phyloP scores from a whole-genome alignment of 805 yeast genomes.

The Barnettozyma pratensis region DNA sequence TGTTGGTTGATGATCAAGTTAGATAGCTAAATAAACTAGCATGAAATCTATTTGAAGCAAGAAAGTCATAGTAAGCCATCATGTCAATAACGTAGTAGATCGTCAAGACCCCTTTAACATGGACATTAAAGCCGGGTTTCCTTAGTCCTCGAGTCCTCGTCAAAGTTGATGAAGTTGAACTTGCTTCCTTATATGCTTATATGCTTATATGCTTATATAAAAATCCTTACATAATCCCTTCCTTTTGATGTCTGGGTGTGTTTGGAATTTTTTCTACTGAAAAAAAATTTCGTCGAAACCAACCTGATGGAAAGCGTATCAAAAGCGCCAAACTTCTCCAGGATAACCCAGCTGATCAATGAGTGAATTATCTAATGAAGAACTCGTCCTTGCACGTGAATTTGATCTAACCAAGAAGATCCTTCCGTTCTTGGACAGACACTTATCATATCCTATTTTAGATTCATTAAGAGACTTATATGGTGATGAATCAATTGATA shows the following conservation, averaged over 20 bases:
- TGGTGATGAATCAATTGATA: conserved; percentile 39
- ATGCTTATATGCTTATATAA: no score
- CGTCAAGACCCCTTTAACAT: no score
- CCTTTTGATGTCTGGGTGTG: conserved; percentile 1
- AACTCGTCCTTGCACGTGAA: conserved; percentile 38
- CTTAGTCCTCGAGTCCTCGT: no score
- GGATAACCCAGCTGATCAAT: conserved; percentile 5
- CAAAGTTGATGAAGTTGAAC: no score
- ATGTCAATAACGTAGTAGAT: no score
- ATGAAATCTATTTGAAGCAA: no score
- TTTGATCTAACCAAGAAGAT: conserved; percentile 52
- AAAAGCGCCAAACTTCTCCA: background rate
- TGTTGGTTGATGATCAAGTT: no score
- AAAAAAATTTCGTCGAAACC: conserved; percentile 6
- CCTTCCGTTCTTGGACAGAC: conserved; percentile 58
- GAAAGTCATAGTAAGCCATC: no score
- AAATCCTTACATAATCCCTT: background rate
- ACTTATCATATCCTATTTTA: conserved; percentile 48
- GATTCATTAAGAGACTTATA: conserved; percentile 43
- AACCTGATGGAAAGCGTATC: background rate
- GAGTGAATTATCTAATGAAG: conserved; percentile 26
- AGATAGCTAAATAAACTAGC: no score
- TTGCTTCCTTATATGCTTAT: no score
- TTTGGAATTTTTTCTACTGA: background rate
- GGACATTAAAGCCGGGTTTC: no score